Evolutionary conservation across 2,329 filamentous ascomycete species (phyloP).

Genomic region (Colletotrichum sansevieriae): DNA sequence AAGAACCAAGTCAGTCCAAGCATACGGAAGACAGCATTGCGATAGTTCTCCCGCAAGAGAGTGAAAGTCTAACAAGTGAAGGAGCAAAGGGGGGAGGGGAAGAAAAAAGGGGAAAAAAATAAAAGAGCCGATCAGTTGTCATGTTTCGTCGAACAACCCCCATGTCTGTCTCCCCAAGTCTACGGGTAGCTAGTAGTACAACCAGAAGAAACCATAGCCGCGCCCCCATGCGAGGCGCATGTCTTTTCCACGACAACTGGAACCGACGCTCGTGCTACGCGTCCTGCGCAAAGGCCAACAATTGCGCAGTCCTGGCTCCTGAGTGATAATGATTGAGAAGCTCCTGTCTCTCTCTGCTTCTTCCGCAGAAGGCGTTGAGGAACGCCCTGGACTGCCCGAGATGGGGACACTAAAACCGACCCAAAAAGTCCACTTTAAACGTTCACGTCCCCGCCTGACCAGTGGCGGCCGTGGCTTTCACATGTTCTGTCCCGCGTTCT

Average conservation of each 20-base stretch:
- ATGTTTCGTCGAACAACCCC: too few species aligned
- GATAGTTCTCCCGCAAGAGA: too few species aligned
- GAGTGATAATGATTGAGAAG: slow-evolving; percentile 1
- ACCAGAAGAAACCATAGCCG: background rate
- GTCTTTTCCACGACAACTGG: background rate
- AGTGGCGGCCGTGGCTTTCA: slow-evolving; percentile 33
- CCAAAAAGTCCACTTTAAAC: background rate
- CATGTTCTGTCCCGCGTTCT: slow-evolving; percentile 24
- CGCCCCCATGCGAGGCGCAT: background rate
- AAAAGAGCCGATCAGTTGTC: too few species aligned
- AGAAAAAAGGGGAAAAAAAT: background rate
- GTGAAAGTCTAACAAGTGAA: too few species aligned
- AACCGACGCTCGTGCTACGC: slow-evolving; percentile 28
- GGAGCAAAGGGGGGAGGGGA: background rate
- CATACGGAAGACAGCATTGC: too few species aligned
- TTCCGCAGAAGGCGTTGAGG: slow-evolving; percentile 5
- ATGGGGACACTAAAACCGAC: background rate
- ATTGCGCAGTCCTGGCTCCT: slow-evolving; percentile 8
- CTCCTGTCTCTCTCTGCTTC: background rate
- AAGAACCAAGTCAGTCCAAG: too few species aligned
- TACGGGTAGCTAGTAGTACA: too few species aligned
- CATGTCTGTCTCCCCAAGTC: too few species aligned
- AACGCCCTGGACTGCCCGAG: background rate
- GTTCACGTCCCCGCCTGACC: background rate
- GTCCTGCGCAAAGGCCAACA: slow-evolving; percentile 26